A percentile compares a stretch with the other conserved stretches of the same genome.
Evolutionary conservation across 23 red algal species (phyloP).

Genomic region (Gracilaria domingensis): DNA sequence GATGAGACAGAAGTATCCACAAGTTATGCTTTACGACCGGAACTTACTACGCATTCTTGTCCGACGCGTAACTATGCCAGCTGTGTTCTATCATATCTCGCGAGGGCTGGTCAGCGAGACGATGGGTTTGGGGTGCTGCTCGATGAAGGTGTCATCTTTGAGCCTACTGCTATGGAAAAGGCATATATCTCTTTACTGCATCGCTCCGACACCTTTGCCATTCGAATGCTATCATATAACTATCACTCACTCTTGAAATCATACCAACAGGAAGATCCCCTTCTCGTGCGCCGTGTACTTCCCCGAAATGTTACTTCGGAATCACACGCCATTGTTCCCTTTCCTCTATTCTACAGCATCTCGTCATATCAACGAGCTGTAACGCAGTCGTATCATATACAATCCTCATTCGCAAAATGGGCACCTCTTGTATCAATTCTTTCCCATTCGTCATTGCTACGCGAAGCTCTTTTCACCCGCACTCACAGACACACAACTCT

Average conservation of each 20-base stretch:
- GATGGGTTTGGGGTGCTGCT: constrained; percentile 19
- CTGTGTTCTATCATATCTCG: constrained; percentile 30
- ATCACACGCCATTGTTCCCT: constrained; percentile 4
- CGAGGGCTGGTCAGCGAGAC: constrained; percentile 1
- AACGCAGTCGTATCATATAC: neutral
- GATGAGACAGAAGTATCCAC: constrained; percentile 8
- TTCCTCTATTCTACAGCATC: constrained; percentile 11
- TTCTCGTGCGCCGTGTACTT: constrained; percentile 21
- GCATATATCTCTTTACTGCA: constrained; percentile 23
- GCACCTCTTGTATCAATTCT: constrained; percentile 3
- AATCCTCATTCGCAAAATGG: neutral
- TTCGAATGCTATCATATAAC: constrained; percentile 40
- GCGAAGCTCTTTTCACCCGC: constrained; percentile 40
- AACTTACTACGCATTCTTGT: constrained; percentile 38
- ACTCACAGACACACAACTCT: constrained; percentile 1
- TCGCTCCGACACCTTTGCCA: constrained; percentile 5
- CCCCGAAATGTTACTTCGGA: neutral
- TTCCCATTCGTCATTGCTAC: constrained; percentile 17
- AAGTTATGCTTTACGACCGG: constrained; percentile 16
- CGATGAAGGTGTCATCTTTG: constrained; percentile 34
- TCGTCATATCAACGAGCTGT: constrained; percentile 1
- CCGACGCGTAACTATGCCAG: neutral
- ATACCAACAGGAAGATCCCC: constrained; percentile 18
- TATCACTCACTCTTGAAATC: constrained; percentile 11
- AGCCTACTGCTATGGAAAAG: constrained; percentile 57